These are phyloP conservation scores for Camelina neglecta DNA, from an alignment of 345 rosid genomes.

Conservation along the genomic window DNA sequence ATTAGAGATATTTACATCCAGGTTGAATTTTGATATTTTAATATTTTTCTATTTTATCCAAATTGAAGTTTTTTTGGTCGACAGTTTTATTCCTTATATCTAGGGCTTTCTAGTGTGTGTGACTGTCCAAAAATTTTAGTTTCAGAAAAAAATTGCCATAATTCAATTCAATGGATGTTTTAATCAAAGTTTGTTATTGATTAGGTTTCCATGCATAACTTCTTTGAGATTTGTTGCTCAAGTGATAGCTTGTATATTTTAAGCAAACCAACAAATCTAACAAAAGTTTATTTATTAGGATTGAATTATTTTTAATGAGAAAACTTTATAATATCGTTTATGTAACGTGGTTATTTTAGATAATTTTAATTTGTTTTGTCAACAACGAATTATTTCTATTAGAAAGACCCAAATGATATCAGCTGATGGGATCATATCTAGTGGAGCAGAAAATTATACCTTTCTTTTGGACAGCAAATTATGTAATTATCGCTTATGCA, in stretches of 20 bases:
- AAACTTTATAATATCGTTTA: too few species aligned
- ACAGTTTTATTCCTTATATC: neutral
- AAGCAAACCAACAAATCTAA: neutral
- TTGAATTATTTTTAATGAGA: neutral
- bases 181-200: neutral
- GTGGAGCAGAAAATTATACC: too few species aligned
- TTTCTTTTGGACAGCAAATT: too few species aligned
- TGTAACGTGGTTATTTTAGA: neutral
- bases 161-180: neutral
- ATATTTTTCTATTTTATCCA: neutral
- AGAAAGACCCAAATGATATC: neutral
- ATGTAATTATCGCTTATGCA: too few species aligned
- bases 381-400: neutral
- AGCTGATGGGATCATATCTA: neutral
- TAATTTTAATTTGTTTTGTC: neutral
- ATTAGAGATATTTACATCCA: slow-evolving; percentile 1
- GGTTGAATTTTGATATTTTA: neutral
- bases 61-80: neutral
- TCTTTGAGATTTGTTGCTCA: neutral
- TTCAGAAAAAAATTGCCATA: too few species aligned
- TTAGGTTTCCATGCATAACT: neutral
- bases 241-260: neutral
- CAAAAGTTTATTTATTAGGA: neutral
- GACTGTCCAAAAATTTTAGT: too few species aligned
- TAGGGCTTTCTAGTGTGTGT: slow-evolving; percentile 11